Evolutionary conservation across 164 flowering plant genomes (phyloP).

Genomic region (Pachysandra terminalis): DNA sequence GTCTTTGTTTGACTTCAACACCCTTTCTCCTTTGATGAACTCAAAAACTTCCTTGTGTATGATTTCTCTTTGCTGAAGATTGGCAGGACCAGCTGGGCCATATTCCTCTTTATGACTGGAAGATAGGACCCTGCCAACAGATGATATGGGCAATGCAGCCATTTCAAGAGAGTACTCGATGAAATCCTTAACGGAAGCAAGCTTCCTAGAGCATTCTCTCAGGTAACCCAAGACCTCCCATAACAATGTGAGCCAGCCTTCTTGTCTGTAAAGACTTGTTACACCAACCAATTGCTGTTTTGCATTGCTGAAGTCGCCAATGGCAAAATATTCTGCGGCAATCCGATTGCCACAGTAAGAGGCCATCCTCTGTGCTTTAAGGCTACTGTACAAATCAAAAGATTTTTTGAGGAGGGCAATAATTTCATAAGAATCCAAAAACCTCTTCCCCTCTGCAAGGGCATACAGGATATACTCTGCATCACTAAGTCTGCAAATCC

Average conservation of each 20-base stretch:
- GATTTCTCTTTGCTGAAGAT: slow-evolving; percentile 46
- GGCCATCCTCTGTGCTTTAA: slow-evolving; percentile 65
- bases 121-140: slow-evolving; percentile 21
- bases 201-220: slow-evolving; percentile 76
- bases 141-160: slow-evolving; percentile 84
- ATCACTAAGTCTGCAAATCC: slow-evolving; percentile 71
- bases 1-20: slow-evolving; percentile 25
- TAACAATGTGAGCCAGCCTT: slow-evolving; percentile 83
- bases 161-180: slow-evolving; percentile 92
- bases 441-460: slow-evolving; percentile 79
- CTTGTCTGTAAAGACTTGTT: slow-evolving; percentile 67
- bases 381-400: slow-evolving; percentile 52
- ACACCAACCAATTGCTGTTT: slow-evolving; percentile 57
- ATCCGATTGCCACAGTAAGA: slow-evolving; percentile 63
- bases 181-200: slow-evolving; percentile 55
- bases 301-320: slow-evolving; percentile 59
- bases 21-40: slow-evolving; percentile 46
- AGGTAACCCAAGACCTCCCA: slow-evolving; percentile 92
- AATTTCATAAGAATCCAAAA: slow-evolving; percentile 84
- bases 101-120: slow-evolving; percentile 36
- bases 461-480: slow-evolving; percentile 66
- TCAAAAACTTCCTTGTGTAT: slow-evolving; percentile 71
- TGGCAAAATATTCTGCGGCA: slow-evolving; percentile 72
- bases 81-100: slow-evolving; percentile 79
- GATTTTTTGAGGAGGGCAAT: slow-evolving; percentile 82